Base-by-base conservation (phyloP, 495 filamentous ascomycete species). In the Extremus antarcticus region DNA sequence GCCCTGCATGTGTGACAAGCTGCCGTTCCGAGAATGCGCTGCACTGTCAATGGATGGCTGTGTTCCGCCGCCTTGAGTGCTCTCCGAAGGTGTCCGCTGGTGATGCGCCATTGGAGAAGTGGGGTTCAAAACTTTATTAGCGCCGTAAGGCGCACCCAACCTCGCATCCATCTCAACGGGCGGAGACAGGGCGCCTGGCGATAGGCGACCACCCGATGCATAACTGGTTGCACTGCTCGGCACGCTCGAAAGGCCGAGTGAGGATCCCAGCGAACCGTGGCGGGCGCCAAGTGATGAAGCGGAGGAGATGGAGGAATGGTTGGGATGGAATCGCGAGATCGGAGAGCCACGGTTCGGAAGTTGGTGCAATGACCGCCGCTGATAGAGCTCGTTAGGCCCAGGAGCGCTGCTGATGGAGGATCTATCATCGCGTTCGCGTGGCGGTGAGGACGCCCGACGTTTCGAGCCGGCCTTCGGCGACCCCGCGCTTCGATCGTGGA, bases 381-480 rank as follows among this genome's bases (percentile, higher is more conserved):
- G 78, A 39, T 81, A 77, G 40, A 83, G 62, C 63, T 92, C 87
- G 59, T 77, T 81, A 29, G 78, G 78, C 53, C 77, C 83, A 23
- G 73, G 63, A 41, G 70, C 70, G 15, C 74, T 71, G 56, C 82
- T 78, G 53, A 85, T 65, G 2, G 76, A 65, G 43, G 73, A 74
- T 25, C 78, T 69, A 60, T 89, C 87, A 25, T 88, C 86, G 43
- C 58, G 53, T 54, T 70, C 72, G 13, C 65, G 59, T 1, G 83
- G 86, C 22, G 88, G 86, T 22, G 87, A 90, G 1, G 87, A 89
- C 22, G 89, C 88, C 51, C 87, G 75, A 55, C 89, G 78, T 66
- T 95, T 95, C 66, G 85, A 71, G 57, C 87, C 75, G 68, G 78
- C 41, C 61, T 67, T 65, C 51, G 72, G 70, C 52, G 68, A 65